Conservation (phyloP, 83 land plant genomes). For the Thuja plicata region DNA sequence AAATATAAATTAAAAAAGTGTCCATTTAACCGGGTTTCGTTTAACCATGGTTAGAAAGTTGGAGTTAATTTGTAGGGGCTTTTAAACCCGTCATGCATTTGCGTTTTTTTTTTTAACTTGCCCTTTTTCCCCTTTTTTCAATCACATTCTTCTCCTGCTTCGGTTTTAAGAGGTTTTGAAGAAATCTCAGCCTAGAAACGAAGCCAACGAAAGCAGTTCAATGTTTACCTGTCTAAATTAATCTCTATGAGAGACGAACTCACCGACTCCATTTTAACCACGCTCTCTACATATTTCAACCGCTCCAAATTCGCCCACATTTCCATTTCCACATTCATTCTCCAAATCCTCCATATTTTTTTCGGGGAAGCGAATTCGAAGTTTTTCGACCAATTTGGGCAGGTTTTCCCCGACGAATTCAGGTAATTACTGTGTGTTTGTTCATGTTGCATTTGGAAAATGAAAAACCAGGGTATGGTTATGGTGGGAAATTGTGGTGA, state of each 20-base stretch:
- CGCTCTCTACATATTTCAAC: neutral
- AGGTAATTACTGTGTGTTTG: neutral
- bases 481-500: neutral
- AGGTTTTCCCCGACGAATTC: neutral
- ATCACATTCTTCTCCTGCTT: neutral
- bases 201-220: neutral
- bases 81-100: neutral
- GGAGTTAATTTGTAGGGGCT: too few species aligned
- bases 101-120: neutral
- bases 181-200: neutral
- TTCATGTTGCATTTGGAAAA: neutral
- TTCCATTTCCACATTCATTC: neutral
- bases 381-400: neutral
- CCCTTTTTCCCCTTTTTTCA: neutral
- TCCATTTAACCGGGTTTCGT: neutral
- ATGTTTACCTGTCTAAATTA: neutral
- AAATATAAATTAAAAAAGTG: neutral
- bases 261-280: neutral
- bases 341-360: neutral
- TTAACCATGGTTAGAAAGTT: neutral
- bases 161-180: neutral
- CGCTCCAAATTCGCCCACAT: neutral
- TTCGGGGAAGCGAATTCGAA: neutral
- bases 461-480: neutral
- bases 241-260: neutral